phyloP scores from a whole-genome alignment of 2,329 filamentous ascomycete genomes.

The Aaosphaeria arxii region DNA sequence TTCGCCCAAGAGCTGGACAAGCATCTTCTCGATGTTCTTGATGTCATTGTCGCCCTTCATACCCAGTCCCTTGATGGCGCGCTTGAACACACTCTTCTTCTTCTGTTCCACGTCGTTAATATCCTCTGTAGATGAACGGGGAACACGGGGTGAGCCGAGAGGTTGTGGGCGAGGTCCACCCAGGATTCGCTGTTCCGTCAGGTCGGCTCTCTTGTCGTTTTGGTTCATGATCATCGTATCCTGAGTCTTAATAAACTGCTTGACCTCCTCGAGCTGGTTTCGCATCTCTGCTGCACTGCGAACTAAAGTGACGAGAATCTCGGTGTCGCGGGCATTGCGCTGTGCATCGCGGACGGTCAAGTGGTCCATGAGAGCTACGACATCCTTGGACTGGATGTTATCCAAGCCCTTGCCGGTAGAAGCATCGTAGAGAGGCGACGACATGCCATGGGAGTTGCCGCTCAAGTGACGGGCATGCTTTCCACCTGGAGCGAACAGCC shows the following conservation, averaged over 20 bases:
- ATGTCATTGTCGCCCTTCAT: constrained; percentile 86
- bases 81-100: constrained; percentile 89
- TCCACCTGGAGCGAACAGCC: constrained; percentile 44
- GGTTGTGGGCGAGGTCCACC: constrained; percentile 85
- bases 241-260: constrained; percentile 84
- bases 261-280: constrained; percentile 93
- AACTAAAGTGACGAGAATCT: constrained; percentile 92
- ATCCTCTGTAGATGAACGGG: constrained; percentile 48
- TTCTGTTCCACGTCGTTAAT: constrained; percentile 64
- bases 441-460: constrained; percentile 88
- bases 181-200: constrained; percentile 76
- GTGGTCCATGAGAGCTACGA: constrained; percentile 97
- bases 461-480: constrained; percentile 67
- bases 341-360: constrained; percentile 96
- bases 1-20: constrained; percentile 87
- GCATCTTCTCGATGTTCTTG: constrained; percentile 65
- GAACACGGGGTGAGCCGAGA: constrained; percentile 58
- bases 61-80: constrained; percentile 87
- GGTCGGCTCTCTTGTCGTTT: constrained; percentile 84
- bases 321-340: constrained; percentile 91
- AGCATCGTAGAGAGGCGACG: constrained; percentile 84
- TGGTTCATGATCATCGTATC: constrained; percentile 85
- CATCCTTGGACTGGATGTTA: constrained; percentile 91
- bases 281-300: constrained; percentile 95
- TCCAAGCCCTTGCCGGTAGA: constrained; percentile 85